Evolutionary conservation across 257 asterid species (phyloP).

Genomic region (Solanum gracilifrons): DNA sequence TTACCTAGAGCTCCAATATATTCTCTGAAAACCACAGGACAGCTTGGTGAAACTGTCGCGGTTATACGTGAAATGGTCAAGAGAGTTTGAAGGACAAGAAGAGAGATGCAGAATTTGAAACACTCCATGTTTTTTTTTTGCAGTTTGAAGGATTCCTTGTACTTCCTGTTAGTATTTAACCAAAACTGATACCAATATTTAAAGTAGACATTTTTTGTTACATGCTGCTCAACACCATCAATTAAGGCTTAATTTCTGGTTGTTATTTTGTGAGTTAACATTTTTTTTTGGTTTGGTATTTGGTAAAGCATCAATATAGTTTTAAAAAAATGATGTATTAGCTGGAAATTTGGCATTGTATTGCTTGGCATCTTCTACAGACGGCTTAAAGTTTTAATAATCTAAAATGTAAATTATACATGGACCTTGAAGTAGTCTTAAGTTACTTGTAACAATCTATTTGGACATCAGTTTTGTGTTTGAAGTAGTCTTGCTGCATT

Average conservation of each 20-base stretch:
- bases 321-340: background rate
- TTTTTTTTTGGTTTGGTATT: background rate
- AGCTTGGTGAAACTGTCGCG: constrained; percentile 8
- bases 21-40: constrained; percentile 51
- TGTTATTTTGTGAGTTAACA: background rate
- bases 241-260: background rate
- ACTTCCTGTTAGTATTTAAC: background rate
- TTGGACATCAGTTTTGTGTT: background rate
- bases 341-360: background rate
- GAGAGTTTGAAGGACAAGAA: constrained; percentile 16
- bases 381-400: background rate
- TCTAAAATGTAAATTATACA: background rate
- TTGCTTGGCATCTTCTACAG: background rate
- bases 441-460: background rate
- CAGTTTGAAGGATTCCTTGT: background rate
- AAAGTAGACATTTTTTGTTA: background rate
- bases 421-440: background rate
- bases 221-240: background rate
- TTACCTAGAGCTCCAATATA: constrained; percentile 49
- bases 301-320: background rate
- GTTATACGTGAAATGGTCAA: background rate
- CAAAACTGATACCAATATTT: background rate
- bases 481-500: background rate
- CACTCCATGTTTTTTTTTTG: constrained; percentile 20
- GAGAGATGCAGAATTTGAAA: constrained; percentile 9